phyloP scores from a whole-genome alignment of 78 protist genomes.

The Guillardia theta region DNA sequence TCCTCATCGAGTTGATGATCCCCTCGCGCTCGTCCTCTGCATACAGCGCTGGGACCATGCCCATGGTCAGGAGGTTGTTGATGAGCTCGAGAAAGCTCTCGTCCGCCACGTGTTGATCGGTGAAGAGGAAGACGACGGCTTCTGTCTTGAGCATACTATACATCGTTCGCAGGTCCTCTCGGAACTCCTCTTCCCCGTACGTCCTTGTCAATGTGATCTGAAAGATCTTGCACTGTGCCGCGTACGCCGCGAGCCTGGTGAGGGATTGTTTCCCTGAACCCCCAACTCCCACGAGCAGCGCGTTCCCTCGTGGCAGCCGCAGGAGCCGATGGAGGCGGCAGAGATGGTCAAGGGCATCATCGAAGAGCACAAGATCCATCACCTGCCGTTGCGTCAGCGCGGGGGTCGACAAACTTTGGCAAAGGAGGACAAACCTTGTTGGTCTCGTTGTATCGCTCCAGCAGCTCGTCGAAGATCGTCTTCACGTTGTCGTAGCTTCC shows the following conservation, averaged over 20 bases:
- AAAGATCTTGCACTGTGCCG: constrained; percentile 56
- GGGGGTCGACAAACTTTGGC: too few relatives aligned
- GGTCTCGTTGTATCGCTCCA: neutral
- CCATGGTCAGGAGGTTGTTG: constrained; percentile 71
- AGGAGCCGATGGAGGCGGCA: constrained; percentile 60
- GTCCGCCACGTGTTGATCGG: constrained; percentile 66
- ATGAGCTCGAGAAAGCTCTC: constrained; percentile 76
- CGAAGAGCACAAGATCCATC: constrained; percentile 83
- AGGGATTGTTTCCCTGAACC: constrained; percentile 90
- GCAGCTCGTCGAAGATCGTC: neutral
- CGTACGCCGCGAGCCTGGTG: constrained; percentile 84
- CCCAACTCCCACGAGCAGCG: constrained; percentile 92
- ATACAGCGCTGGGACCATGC: constrained; percentile 71
- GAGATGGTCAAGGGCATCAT: constrained; percentile 80
- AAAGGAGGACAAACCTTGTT: too few relatives aligned
- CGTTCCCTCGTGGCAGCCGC: constrained; percentile 79
- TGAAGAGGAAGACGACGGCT: constrained; percentile 55
- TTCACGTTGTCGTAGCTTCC: neutral
- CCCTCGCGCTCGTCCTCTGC: constrained; percentile 58
- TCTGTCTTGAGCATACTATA: constrained; percentile 53
- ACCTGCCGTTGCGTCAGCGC: too few relatives aligned
- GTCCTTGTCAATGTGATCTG: constrained; percentile 47
- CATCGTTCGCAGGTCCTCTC: constrained; percentile 64
- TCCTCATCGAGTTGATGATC: neutral
- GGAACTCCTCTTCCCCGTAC: constrained; percentile 67